A percentile compares a stretch with the other conserved stretches of the same genome.
Conservation (phyloP, 352 stramenopile genomes). For the Thalassiosira sp. region DNA sequence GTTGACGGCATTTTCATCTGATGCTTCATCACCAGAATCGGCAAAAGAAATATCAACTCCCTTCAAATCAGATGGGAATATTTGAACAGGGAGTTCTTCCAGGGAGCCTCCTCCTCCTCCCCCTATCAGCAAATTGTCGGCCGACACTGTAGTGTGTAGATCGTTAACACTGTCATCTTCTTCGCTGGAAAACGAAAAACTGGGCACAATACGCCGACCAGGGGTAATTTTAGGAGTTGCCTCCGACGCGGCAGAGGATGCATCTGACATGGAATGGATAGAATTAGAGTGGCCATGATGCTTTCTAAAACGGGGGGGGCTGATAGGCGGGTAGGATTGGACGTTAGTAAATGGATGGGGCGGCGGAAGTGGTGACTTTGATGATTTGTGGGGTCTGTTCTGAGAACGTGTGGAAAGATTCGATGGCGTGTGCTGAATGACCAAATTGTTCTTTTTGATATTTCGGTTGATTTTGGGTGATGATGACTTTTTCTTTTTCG, state of each 20-base stretch:
- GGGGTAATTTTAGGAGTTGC: conserved; percentile 23
- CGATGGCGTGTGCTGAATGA: conserved; percentile 24
- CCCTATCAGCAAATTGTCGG: too few relatives aligned
- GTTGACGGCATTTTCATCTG: too few relatives aligned
- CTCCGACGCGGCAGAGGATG: conserved; percentile 22
- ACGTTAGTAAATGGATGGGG: conserved; percentile 24
- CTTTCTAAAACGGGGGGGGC: too few relatives aligned
- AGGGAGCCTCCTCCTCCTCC: not conserved
- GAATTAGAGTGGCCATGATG: conserved; percentile 17
- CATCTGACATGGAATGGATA: conserved; percentile 18
- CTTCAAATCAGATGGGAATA: not conserved
- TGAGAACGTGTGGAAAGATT: not conserved
- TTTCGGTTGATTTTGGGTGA: conserved; percentile 19
- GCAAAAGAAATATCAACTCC: conserved; percentile 19
- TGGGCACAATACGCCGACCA: not conserved
- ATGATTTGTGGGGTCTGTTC: not conserved
- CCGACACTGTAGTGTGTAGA: too few relatives aligned
- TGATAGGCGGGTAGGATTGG: too few relatives aligned
- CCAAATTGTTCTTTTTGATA: conserved; percentile 40
- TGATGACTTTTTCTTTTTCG: conserved; percentile 9
- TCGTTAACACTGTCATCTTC: not conserved
- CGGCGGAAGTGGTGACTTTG: conserved; percentile 5
- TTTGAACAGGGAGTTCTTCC: not conserved
- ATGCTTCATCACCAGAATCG: not conserved
- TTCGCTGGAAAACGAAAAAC: conserved; percentile 11